These are phyloP conservation scores for Trichosporon ovoides DNA, from an alignment of 1,284 basidiomycete species.

Conservation along the genomic window DNA sequence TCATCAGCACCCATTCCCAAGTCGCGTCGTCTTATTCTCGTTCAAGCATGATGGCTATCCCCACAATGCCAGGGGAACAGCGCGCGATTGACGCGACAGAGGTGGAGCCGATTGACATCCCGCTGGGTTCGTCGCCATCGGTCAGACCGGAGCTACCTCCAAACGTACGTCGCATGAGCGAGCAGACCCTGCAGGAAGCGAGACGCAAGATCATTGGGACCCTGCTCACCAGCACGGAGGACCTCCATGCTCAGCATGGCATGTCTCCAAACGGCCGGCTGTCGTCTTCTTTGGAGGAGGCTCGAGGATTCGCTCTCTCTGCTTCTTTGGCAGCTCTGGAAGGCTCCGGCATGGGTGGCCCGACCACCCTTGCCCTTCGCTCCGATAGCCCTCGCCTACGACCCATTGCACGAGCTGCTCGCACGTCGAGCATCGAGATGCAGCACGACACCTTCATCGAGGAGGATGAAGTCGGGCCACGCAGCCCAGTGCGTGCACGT, in stretches of 20 bases:
- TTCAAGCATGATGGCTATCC: slow-evolving; percentile 31
- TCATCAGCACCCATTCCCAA: slow-evolving; percentile 35
- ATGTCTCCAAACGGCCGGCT: background rate
- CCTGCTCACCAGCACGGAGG: slow-evolving; percentile 28
- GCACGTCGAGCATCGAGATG: slow-evolving; percentile 23
- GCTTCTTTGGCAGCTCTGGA: slow-evolving; percentile 40
- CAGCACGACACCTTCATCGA: slow-evolving; percentile 23
- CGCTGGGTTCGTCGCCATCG: background rate
- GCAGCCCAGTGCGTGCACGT: slow-evolving; percentile 1
- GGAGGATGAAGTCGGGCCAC: slow-evolving; percentile 26
- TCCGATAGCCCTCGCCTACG: slow-evolving; percentile 14
- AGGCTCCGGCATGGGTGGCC: slow-evolving; percentile 13
- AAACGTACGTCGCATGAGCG: slow-evolving; percentile 28
- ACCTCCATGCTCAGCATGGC: slow-evolving; percentile 17
- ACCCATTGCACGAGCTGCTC: slow-evolving; percentile 9
- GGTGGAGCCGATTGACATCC: slow-evolving; percentile 13
- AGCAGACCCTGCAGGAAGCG: slow-evolving; percentile 40
- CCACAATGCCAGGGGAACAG: slow-evolving; percentile 27
- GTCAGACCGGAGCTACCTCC: slow-evolving; percentile 7
- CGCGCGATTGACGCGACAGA: slow-evolving; percentile 24
- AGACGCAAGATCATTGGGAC: slow-evolving; percentile 41
- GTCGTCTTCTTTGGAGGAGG: slow-evolving; percentile 21
- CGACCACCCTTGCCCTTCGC: slow-evolving; percentile 1
- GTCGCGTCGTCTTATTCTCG: slow-evolving; percentile 37
- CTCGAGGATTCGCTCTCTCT: slow-evolving; percentile 28